These are phyloP conservation scores for Flaveria ramosissima DNA, from an alignment of 129 eudicot species.

Conservation along the genomic window DNA sequence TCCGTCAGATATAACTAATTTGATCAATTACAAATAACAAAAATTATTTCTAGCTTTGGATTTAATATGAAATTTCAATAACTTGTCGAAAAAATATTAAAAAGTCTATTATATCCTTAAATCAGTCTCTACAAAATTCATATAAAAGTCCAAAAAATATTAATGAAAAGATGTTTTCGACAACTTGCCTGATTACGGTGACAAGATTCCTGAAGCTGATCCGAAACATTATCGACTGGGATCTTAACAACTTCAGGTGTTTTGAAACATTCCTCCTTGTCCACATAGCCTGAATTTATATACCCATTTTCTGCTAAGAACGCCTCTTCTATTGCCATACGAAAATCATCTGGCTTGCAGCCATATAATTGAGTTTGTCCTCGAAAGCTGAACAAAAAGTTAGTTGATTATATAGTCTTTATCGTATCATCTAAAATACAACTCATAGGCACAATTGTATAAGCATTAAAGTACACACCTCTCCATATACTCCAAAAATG, in stretches of 20 bases:
- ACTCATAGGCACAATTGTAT: constrained; percentile 4
- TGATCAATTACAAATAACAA: too few relatives aligned
- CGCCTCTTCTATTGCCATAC: constrained; percentile 87
- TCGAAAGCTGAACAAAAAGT: constrained; percentile 53
- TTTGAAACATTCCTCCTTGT: constrained; percentile 16
- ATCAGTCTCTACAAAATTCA: not conserved
- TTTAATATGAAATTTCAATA: not conserved
- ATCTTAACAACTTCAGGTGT: constrained; percentile 15
- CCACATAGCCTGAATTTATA: constrained; percentile 28
- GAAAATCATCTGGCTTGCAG: constrained; percentile 74
- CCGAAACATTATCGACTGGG: constrained; percentile 16
- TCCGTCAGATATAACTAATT: too few relatives aligned
- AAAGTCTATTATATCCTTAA: not conserved
- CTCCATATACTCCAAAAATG: constrained; percentile 70
- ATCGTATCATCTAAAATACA: not conserved
- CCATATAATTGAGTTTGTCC: constrained; percentile 86
- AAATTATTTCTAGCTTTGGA: not conserved
- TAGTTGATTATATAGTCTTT: not conserved
- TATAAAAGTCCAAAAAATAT: not conserved
- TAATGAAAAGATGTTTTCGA: not conserved
- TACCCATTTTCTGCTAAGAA: constrained; percentile 58
- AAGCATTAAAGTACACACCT: constrained; percentile 46
- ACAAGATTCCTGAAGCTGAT: constrained; percentile 20
- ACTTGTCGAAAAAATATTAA: not conserved
- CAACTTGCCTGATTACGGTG: constrained; percentile 29